Base-by-base conservation (phyloP, 106 monocot species). In the Apostasia ramifera region DNA sequence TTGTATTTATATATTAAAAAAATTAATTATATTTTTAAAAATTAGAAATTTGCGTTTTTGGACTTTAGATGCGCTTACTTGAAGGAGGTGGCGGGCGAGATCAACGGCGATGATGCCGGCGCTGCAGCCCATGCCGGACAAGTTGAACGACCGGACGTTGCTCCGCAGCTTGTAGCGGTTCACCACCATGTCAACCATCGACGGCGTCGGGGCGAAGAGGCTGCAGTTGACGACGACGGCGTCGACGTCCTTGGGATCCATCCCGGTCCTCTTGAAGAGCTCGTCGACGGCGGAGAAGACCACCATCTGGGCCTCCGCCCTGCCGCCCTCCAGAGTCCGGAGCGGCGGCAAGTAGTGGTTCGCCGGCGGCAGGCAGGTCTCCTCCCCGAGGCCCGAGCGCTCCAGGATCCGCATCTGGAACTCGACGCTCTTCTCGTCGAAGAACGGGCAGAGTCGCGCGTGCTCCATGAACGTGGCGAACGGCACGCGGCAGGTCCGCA, bases 391-490 rank as follows among this genome's bases (percentile, higher is more conserved):
- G 7, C 74, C 74, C 1, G 74, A 74, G 4, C 84, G 73, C 60
- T 81, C 84, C 12, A 84, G 66, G 60, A 84, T 77, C 48, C 53
- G 61, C 40, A n/a, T 63, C 69, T 77, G 80, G 77, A 84, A 84
- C 39, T 50, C 37, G 48, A 80, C 46, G 56, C 66, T 70, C 51
- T 71, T 70, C 51, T 79, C 76, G 73, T 59, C 53, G 67, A 57
- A 79, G 57, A 37, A 50, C 7, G 62, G 37, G 8, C 76, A 53
- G n/a, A 67, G 77, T 7, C 74, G 66, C 2, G 65, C 57, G 80
- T 87, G 87, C 75, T 87, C 87, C 71, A 87, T 59, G 72, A 69
- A 87, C 10, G 83, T 75, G 3, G 87, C 57, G 80, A 75, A 87
- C 0, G 87, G 87, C 41, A 87, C 83, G 1, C 83, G 80, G 77